Evolutionary conservation across 495 filamentous ascomycete genomes (phyloP), one percentile per base, ranked within the genome.

Genomic region (Hypoxylon subgilvum): DNA sequence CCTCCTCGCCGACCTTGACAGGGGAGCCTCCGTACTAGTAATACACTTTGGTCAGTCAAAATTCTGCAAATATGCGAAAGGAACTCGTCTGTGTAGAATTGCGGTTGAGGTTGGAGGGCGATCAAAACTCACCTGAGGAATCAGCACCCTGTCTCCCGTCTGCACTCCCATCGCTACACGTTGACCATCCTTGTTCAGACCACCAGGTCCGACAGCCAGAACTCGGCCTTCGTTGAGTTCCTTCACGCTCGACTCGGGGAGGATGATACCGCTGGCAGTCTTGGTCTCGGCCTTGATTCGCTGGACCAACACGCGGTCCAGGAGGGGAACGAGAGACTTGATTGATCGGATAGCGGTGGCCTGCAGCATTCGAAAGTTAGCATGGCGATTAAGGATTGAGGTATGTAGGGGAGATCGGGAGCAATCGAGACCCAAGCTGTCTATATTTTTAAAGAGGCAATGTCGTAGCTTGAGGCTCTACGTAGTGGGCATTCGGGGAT

Each of bases 261-360:
- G 90, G 84, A 92, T 96, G 82, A 99, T 93, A 65, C 94, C 94
- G 65, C 85, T 84, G 61, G 94, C 91, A 23, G 94, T 99, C 82
- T 97, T 96, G 66, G 91, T 69, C 76, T 97, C 95, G 69, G 93
- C 88, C 79, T 97, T 97, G 81, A 97, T 80, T 75, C 94, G 90
- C 86, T 99, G 94, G 65, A 99, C 90, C 54, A 99, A 86, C 64
- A 99, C 90, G 72, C 94, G 94, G 87, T 99, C 94, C 75, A 99
- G 86, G 67, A 99, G 93, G 51, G 94, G 94, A 34, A 87, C 88
- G 69, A 99, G 91, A 73, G 86, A 88, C 80, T 91, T 95, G 86
- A 99, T 91, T 69, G 88, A 94, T 74, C 91, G 92, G 82, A 99
- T 84, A 70, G 91, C 84, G 69, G 84, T 85, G 55, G 84, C 73